Base-by-base conservation (phyloP, 139 green algal genomes). In the Chlamydomonas eustigma region DNA sequence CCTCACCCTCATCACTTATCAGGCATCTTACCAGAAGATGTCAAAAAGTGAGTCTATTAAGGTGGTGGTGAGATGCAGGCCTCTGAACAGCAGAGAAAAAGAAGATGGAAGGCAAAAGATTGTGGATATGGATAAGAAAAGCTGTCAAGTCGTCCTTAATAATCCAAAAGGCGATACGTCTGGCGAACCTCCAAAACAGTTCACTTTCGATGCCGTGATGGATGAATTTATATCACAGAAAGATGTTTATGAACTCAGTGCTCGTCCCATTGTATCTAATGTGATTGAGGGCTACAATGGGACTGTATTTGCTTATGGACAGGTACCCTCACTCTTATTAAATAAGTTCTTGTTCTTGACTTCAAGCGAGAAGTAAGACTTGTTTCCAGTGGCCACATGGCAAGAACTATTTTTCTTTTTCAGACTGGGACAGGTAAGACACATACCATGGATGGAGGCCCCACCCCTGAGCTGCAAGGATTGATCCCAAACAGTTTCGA, bases 121-220 rank as follows among this genome's bases (percentile, higher is more conserved):
- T 33, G 85, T 97, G 25, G 83, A 91, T 0, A 84, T 95, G 58
- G 90, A 95, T 39, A 33, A 30, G 4, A 83, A 80, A 50, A 65
- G 36, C 2, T 85, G 86, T 0, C 70, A 87, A 58, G 82, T 95
- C 2, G 71, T 74, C 2, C 77, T 93, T 8, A 71, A 77, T 25
- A 91, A 90, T 64, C 81, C 84, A n/a, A 88, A 88, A 39, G 71
- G 51, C 71, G 83, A 90, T 58, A 38, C 38, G 25, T 8, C 37
- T 36, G 5, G 30, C 44, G 66, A 77, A 50, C 39, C 64, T 1
- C 44, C 39, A 3, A 68, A 83, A 36, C 38, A 50, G 0, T 97
- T 96, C 83, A 92, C 91, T 12, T 97, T 97, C 75, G 93, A 97
- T 75, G 75, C 82, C 34, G 87, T 92, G 1, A 95, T 92, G 85